Percentiles rank a stretch among this genome's conserved stretches.
phyloP scores from a whole-genome alignment of 2,329 filamentous ascomycete genomes.

The Aspergillus clavatus region DNA sequence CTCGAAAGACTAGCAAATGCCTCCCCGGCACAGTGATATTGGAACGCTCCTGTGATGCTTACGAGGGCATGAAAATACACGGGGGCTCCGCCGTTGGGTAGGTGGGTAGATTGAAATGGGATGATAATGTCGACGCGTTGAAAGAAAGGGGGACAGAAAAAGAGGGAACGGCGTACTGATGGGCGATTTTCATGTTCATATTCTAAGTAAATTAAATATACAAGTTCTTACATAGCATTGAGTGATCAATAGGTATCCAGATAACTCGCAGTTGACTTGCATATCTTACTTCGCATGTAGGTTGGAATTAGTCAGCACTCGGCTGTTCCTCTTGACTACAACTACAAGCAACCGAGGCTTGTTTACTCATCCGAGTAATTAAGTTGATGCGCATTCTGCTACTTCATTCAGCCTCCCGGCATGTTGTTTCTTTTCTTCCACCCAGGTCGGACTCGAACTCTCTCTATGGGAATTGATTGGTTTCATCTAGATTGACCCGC shows the following conservation, averaged over 20 bases:
- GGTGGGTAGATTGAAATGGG: neutral
- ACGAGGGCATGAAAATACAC: neutral
- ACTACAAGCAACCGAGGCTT: neutral
- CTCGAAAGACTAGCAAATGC: conserved; percentile 48
- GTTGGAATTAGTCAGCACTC: conserved; percentile 2
- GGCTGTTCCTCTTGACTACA: neutral
- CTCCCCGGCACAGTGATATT: conserved; percentile 14
- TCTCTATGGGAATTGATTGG: neutral
- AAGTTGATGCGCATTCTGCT: neutral
- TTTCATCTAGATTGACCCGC: too few species aligned
- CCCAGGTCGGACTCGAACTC: neutral
- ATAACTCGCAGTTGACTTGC: too few species aligned
- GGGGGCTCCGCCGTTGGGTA: neutral
- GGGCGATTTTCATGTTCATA: neutral
- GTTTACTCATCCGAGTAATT: neutral
- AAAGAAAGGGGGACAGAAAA: neutral
- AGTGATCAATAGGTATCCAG: too few species aligned
- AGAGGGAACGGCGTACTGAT: neutral
- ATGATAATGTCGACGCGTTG: neutral
- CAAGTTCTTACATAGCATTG: too few species aligned
- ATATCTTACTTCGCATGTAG: too few species aligned
- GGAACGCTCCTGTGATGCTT: neutral
- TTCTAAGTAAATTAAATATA: neutral
- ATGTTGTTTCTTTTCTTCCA: neutral
- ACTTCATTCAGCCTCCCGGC: neutral